Percentiles rank a stretch among this genome's conserved stretches.
Evolutionary conservation across 2,329 filamentous ascomycete genomes (phyloP).

Genomic region (Aaosphaeria pasadenensis): DNA sequence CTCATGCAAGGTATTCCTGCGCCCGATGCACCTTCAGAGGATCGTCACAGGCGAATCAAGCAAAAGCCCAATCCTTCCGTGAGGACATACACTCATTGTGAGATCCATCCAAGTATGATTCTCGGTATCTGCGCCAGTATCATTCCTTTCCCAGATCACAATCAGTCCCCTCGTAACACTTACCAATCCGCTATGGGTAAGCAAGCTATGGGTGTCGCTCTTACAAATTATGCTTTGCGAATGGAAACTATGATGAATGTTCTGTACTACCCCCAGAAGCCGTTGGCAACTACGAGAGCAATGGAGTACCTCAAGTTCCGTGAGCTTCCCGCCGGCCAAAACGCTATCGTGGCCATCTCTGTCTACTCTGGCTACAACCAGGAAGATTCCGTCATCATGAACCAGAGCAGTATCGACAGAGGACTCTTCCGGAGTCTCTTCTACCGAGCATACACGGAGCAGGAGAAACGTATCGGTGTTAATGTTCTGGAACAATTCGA

Average conservation of each 20-base stretch:
- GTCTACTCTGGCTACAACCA: constrained; percentile 99
- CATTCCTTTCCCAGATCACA: constrained; percentile 99
- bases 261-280: constrained; percentile 97
- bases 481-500: constrained; percentile 92
- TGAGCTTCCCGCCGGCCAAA: constrained; percentile 93
- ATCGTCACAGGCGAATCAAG: constrained; percentile 83
- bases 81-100: constrained; percentile 95
- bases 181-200: constrained; percentile 99
- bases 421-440: constrained; percentile 96
- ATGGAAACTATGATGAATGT: constrained; percentile 99
- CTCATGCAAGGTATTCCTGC: constrained; percentile 43
- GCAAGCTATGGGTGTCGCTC: constrained; percentile 98
- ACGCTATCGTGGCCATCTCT: constrained; percentile 95
- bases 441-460: constrained; percentile 95
- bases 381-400: constrained; percentile 99
- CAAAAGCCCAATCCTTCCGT: constrained; percentile 83
- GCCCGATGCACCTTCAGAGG: constrained; percentile 58
- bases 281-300: constrained; percentile 88
- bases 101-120: constrained; percentile 99
- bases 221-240: constrained; percentile 93
- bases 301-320: constrained; percentile 99
- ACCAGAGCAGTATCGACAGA: constrained; percentile 97
- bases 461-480: constrained; percentile 93
- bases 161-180: constrained; percentile 97
- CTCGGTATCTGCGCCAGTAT: constrained; percentile 97